Evolutionary conservation across 1,284 basidiomycete genomes (phyloP).

Genomic region (Cerrena zonata): DNA sequence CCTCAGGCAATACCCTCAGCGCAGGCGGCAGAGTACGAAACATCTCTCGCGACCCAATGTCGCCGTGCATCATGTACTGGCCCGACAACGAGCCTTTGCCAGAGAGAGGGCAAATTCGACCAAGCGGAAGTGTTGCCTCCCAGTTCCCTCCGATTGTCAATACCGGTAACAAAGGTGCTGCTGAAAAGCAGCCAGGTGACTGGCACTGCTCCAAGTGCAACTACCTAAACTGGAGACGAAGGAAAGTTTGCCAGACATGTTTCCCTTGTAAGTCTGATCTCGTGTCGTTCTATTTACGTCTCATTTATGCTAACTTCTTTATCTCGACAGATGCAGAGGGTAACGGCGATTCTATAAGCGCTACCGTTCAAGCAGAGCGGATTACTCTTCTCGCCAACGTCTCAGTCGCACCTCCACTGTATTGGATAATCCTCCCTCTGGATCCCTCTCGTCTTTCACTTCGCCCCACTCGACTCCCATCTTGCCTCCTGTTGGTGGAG

Average conservation of each 20-base stretch:
- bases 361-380: constrained; percentile 75
- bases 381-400: constrained; percentile 69
- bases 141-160: constrained; percentile 79
- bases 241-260: constrained; percentile 86
- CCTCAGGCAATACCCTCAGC: constrained; percentile 68
- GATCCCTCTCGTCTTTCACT: constrained; percentile 13
- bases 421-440: constrained; percentile 13
- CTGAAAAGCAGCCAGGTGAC: constrained; percentile 82
- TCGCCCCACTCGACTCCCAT: constrained; percentile 5
- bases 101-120: constrained; percentile 69
- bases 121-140: constrained; percentile 44
- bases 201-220: constrained; percentile 82
- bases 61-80: constrained; percentile 79
- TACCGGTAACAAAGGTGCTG: constrained; percentile 82
- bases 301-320: constrained; percentile 1
- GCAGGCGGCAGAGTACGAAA: constrained; percentile 72
- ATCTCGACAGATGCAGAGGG: constrained; percentile 64
- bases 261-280: constrained; percentile 58
- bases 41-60: constrained; percentile 60
- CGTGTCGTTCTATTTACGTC: constrained; percentile 10
- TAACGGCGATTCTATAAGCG: constrained; percentile 76
- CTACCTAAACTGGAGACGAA: constrained; percentile 79
- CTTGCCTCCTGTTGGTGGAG: background rate
- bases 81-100: constrained; percentile 79
- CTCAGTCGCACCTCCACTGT: constrained; percentile 40